Conservation (phyloP, 2,329 filamentous ascomycete species). For the Chaetomium strumarium region DNA sequence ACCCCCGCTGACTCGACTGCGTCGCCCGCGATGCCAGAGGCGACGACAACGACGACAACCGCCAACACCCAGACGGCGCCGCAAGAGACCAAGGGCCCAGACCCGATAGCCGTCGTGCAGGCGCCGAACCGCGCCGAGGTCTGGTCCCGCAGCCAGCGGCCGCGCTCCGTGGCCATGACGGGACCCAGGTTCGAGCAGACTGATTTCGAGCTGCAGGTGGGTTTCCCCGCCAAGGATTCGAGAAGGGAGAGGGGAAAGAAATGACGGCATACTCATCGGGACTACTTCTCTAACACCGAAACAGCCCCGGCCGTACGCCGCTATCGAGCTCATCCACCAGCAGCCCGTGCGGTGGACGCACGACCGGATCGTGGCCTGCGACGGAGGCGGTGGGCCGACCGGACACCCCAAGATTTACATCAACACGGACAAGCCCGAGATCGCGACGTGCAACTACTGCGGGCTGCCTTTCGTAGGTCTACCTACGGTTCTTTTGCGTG, state of each 20-base stretch:
- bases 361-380: constrained; percentile 74
- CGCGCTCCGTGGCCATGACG: constrained; percentile 77
- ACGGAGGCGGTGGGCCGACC: constrained; percentile 83
- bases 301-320: constrained; percentile 81
- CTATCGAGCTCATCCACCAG: constrained; percentile 94
- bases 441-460: constrained; percentile 85
- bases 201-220: constrained; percentile 84
- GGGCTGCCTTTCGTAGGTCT: constrained; percentile 83
- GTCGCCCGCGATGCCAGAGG: constrained; percentile 8
- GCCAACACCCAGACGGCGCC: constrained; percentile 33
- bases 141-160: constrained; percentile 84
- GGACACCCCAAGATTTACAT: constrained; percentile 95
- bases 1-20: constrained; percentile 30
- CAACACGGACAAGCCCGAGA: constrained; percentile 96
- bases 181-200: constrained; percentile 97
- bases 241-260: background rate
- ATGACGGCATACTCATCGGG: background rate
- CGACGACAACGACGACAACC: constrained; percentile 32
- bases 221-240: background rate
- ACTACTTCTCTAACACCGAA: background rate
- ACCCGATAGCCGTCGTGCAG: constrained; percentile 55
- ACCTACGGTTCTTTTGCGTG: background rate
- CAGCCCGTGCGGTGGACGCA: constrained; percentile 92
- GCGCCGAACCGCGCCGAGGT: constrained; percentile 76
- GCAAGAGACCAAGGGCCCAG: constrained; percentile 38